These are phyloP conservation scores for Cornus kousa DNA, from an alignment of 148 eudicot species.

Conservation along the genomic window DNA sequence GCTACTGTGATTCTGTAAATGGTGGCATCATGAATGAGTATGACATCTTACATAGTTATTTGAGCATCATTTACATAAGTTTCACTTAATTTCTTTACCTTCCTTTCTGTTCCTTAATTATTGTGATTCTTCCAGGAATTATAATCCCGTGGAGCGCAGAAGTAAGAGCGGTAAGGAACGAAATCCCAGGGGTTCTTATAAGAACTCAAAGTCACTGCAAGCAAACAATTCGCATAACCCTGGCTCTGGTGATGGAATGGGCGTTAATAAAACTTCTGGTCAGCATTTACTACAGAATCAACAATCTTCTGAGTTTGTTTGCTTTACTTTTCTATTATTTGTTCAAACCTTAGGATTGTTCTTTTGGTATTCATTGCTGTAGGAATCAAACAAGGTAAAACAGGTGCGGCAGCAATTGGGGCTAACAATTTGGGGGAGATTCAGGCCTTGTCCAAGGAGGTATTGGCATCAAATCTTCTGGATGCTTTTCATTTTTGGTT, in stretches of 20 bases:
- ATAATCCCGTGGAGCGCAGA: constrained; percentile 84
- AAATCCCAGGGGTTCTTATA: constrained; percentile 36
- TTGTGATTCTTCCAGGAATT: constrained; percentile 53
- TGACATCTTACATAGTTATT: not conserved
- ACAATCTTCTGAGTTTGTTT: not conserved
- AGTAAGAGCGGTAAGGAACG: constrained; percentile 69
- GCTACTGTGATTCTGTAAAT: constrained; percentile 85
- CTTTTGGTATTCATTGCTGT: constrained; percentile 10
- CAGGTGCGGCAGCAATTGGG: constrained; percentile 11
- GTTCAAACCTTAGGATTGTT: not conserved
- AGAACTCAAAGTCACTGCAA: constrained; percentile 65
- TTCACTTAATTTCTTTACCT: not conserved
- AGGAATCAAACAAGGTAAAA: constrained; percentile 54
- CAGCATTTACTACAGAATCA: constrained; percentile 10
- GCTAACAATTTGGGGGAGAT: not conserved
- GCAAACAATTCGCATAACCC: constrained; percentile 48
- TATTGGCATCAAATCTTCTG: constrained; percentile 11
- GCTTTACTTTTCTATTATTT: not conserved
- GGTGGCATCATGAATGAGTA: constrained; percentile 93
- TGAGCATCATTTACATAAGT: not conserved
- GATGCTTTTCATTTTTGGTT: not conserved
- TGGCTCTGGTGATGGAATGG: constrained; percentile 43
- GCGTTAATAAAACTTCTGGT: constrained; percentile 42
- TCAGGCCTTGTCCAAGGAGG: constrained; percentile 32
- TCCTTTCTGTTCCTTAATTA: not conserved